These are phyloP conservation scores for Cucurbitaria berberidis DNA, from an alignment of 2,329 filamentous ascomycete genomes.

Conservation along the genomic window DNA sequence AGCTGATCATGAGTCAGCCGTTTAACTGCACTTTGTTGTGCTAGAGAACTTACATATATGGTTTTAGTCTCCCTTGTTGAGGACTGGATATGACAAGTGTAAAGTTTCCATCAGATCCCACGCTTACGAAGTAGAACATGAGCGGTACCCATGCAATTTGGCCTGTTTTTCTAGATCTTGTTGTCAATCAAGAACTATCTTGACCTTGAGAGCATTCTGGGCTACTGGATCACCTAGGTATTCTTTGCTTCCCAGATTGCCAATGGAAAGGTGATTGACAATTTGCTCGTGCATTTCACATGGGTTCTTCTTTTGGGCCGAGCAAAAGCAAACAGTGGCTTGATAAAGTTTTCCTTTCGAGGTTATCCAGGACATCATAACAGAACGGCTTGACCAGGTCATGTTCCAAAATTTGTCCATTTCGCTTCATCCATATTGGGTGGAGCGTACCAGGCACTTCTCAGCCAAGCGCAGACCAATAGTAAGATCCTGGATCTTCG, in stretches of 20 bases:
- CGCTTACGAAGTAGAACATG: background rate
- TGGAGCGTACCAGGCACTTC: background rate
- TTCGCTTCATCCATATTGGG: background rate
- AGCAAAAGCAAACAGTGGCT: background rate
- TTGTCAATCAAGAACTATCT: background rate
- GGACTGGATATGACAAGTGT: background rate
- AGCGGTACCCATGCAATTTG: background rate
- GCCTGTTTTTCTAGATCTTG: background rate
- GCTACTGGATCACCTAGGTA: background rate
- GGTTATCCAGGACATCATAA: background rate
- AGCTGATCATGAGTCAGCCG: background rate
- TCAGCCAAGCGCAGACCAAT: background rate
- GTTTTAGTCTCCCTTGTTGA: background rate
- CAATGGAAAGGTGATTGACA: background rate
- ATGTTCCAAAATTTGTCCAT: background rate
- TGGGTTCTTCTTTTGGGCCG: background rate
- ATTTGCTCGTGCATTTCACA: background rate
- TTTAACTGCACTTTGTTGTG: background rate
- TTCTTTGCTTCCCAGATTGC: background rate
- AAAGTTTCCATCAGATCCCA: background rate
- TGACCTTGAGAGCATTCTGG: background rate
- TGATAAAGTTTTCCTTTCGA: background rate
- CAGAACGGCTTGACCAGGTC: background rate
- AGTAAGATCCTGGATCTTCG: background rate
- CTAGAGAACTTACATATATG: background rate